Base-by-base conservation (phyloP, 2,329 filamentous ascomycete genomes). In the Scopulariopsis brevicaulis region DNA sequence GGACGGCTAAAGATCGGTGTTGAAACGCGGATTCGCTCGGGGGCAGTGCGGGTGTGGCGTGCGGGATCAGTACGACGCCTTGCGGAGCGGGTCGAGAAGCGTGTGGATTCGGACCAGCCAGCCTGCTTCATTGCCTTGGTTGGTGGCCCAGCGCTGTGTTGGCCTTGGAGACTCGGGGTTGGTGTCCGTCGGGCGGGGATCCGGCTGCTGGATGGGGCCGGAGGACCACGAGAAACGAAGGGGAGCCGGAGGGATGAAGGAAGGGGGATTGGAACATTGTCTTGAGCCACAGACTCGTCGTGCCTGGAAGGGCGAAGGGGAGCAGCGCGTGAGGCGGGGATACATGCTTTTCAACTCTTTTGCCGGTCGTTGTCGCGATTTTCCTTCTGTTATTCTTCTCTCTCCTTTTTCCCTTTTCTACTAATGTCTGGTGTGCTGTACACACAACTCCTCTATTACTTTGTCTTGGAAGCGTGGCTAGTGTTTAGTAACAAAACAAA, bases 191-290 rank as follows among this genome's bases (percentile, higher is more conserved):
- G 4, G 46, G n/a, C n/a, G 20, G 46, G 6, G 46, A 12, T 3
- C 46, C 22, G 46, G 46, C 8, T 12, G 46, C n/a, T 24, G 46
- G 6, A 7, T 11, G 6, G n/a, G 46, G 22, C 11, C 12, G 46
- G 20, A 50, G 46, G 43, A 48, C 20, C 11, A 48, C 14, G 20
- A 48, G 14, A 37, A 7, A 7, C 14, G 34, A 37, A 14, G 34
- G 34, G 34, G 22, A 22, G 61, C 57, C 60, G 58, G 52, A 58
- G 53, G 68, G 57, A 56, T 40, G 50, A 53, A 37, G 2, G 32
- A 18, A 40, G 6, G 15, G 14, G 20, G 32, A 6, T 24, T 68
- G 67, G 69, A 66, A 63, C 54, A 67, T 66, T 67, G 67, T 70
- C 69, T 65, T 68, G 64, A 62, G 66, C 46, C 20, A 50, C 46